phyloP scores from a whole-genome alignment of 257 asterid species.

The Dorcoceras hygrometricum region DNA sequence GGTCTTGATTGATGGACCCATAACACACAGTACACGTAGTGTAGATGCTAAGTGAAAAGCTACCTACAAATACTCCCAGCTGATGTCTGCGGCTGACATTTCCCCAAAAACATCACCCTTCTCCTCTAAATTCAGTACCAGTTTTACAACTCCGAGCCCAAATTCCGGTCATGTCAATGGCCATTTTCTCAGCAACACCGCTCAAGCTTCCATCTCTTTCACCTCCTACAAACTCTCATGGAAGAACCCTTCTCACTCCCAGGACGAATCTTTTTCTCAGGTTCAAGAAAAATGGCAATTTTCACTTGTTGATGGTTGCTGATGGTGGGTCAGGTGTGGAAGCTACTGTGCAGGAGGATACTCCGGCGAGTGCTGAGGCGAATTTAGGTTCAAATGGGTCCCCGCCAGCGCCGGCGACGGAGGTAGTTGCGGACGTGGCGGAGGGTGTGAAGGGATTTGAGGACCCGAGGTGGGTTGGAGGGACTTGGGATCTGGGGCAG shows the following conservation, averaged over 20 bases:
- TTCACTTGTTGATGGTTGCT: conserved; percentile 34
- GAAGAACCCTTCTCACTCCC: conserved; percentile 30
- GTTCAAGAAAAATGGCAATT: conserved; percentile 27
- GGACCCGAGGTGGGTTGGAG: conserved; percentile 73
- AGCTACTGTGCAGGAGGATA: conserved; percentile 38
- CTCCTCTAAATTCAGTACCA: conserved; percentile 21
- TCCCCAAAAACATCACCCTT: conserved; percentile 21
- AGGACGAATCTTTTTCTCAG: conserved; percentile 31
- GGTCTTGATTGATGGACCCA: too few relatives aligned
- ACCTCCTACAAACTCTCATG: conserved; percentile 26
- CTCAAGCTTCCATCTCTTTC: conserved; percentile 47
- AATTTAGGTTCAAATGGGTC: conserved; percentile 62
- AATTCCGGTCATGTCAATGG: conserved; percentile 40
- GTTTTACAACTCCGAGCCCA: conserved; percentile 1
- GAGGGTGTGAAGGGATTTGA: conserved; percentile 36
- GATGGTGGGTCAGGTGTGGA: conserved; percentile 47
- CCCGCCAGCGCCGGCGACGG: conserved; percentile 26
- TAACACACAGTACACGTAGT: too few relatives aligned
- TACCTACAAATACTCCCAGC: too few relatives aligned
- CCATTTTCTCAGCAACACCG: conserved; percentile 50
- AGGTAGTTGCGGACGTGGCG: conserved; percentile 32
- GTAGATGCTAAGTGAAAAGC: too few relatives aligned
- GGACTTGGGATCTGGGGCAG: conserved; percentile 88
- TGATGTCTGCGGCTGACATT: conserved; percentile 42
- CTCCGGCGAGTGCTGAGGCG: conserved; percentile 24